Conservation (phyloP, 2,329 filamentous ascomycete species). For the Fusarium sp. region DNA sequence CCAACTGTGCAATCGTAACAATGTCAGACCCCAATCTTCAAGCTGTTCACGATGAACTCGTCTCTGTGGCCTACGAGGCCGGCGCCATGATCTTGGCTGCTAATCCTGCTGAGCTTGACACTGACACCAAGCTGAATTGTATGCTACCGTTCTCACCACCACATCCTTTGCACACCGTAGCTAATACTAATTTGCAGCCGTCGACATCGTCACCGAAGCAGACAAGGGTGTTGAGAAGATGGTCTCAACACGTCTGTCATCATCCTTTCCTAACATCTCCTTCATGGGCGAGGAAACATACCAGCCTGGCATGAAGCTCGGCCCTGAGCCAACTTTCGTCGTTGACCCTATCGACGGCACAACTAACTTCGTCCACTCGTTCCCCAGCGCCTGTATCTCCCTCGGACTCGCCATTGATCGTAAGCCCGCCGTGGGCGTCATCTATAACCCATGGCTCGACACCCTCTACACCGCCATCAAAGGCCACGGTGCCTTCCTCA, state of each 20-base stretch:
- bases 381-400: slow-evolving; percentile 81
- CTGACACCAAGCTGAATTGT: slow-evolving; percentile 76
- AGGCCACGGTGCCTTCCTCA: slow-evolving; percentile 74
- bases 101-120: slow-evolving; percentile 69
- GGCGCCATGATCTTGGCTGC: slow-evolving; percentile 73
- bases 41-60: slow-evolving; percentile 71
- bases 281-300: slow-evolving; percentile 86
- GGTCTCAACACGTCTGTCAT: slow-evolving; percentile 66
- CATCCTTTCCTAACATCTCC: slow-evolving; percentile 67
- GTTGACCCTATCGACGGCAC: slow-evolving; percentile 86
- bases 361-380: slow-evolving; percentile 84
- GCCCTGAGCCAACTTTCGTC: slow-evolving; percentile 78
- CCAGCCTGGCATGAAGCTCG: slow-evolving; percentile 73
- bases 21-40: slow-evolving; percentile 72
- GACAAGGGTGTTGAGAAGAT: slow-evolving; percentile 75
- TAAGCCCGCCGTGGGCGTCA: slow-evolving; percentile 75
- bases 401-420: slow-evolving; percentile 77
- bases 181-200: slow-evolving; percentile 59
- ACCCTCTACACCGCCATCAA: slow-evolving; percentile 77
- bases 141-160: slow-evolving; percentile 35
- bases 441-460: slow-evolving; percentile 83
- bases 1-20: slow-evolving; percentile 16
- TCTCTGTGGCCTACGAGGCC: slow-evolving; percentile 72
- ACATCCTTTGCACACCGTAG: neutral
- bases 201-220: slow-evolving; percentile 77